Evolutionary conservation across 495 filamentous ascomycete genomes (phyloP).

Genomic region (Astrothelium macrocarpum): DNA sequence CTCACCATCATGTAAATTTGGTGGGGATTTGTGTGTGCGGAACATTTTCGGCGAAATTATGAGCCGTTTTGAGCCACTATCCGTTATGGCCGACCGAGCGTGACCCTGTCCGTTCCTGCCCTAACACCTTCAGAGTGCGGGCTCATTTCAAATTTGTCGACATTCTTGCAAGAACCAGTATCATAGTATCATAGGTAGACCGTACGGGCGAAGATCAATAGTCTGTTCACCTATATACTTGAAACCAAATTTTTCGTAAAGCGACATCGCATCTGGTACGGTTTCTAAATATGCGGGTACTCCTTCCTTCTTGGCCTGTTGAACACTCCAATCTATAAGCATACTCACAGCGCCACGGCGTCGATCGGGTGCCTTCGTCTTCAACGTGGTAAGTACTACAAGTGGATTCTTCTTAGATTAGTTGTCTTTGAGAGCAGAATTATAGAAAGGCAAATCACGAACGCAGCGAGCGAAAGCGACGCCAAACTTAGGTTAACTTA

Average conservation of each 20-base stretch:
- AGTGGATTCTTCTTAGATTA: neutral
- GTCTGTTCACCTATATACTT: neutral
- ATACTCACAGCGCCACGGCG: neutral
- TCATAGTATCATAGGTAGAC: too few relatives aligned
- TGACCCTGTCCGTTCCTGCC: too few relatives aligned
- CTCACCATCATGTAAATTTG: too few relatives aligned
- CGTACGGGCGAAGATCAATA: neutral
- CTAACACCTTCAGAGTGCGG: too few relatives aligned
- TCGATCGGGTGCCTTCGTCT: neutral
- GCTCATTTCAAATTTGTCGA: too few relatives aligned
- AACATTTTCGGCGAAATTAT: too few relatives aligned
- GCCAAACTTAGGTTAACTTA: neutral
- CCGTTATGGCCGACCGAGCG: too few relatives aligned
- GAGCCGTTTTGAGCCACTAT: too few relatives aligned
- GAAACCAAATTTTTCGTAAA: neutral
- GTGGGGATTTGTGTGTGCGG: too few relatives aligned
- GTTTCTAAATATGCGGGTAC: neutral
- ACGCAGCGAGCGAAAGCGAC: too few relatives aligned
- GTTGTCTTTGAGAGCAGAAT: neutral
- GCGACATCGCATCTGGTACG: neutral
- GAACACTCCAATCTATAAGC: neutral
- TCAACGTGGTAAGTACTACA: neutral
- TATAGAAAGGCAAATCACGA: neutral
- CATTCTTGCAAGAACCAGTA: too few relatives aligned
- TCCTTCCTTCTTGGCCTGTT: neutral